These are phyloP conservation scores for Citrus australasica DNA, from an alignment of 345 rosid genomes.

Conservation along the genomic window DNA sequence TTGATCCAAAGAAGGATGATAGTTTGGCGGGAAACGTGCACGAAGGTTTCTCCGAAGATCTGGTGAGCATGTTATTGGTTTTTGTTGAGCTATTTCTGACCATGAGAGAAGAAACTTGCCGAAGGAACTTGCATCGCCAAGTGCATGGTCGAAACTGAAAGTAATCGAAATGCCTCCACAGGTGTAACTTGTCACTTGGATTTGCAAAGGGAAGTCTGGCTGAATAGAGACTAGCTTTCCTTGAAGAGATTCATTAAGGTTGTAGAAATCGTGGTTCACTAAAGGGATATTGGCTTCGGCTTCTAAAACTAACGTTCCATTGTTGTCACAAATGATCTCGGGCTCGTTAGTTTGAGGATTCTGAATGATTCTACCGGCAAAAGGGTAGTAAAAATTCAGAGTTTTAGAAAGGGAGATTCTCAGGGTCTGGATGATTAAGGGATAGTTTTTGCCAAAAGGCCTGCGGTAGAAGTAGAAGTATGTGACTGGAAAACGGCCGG, in stretches of 20 bases:
- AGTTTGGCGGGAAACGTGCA: conserved; percentile 57
- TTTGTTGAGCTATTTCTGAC: conserved; percentile 61
- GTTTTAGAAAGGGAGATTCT: conserved; percentile 51
- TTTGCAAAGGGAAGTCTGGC: conserved; percentile 49
- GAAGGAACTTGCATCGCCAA: conserved; percentile 77
- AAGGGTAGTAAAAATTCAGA: conserved; percentile 59
- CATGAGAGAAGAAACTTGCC: conserved; percentile 58
- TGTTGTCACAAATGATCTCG: conserved; percentile 44
- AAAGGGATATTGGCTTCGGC: conserved; percentile 22
- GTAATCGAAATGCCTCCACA: conserved; percentile 73
- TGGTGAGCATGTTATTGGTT: conserved; percentile 55
- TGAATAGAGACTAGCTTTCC: conserved; percentile 49
- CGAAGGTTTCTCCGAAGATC: conserved; percentile 61
- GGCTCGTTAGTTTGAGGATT: conserved; percentile 49
- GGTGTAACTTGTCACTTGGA: conserved; percentile 51
- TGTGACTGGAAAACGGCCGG: no score
- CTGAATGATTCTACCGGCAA: conserved; percentile 60
- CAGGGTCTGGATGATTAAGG: conserved; percentile 40
- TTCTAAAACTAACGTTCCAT: background rate
- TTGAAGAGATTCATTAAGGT: conserved; percentile 42
- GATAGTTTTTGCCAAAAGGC: no score
- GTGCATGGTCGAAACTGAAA: conserved; percentile 80
- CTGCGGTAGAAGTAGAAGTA: no score
- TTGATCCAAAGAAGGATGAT: conserved; percentile 50
- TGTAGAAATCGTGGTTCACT: conserved; percentile 11